Conservation (phyloP, 2,329 filamentous ascomycete species). For the Paradendryphiella salina region DNA sequence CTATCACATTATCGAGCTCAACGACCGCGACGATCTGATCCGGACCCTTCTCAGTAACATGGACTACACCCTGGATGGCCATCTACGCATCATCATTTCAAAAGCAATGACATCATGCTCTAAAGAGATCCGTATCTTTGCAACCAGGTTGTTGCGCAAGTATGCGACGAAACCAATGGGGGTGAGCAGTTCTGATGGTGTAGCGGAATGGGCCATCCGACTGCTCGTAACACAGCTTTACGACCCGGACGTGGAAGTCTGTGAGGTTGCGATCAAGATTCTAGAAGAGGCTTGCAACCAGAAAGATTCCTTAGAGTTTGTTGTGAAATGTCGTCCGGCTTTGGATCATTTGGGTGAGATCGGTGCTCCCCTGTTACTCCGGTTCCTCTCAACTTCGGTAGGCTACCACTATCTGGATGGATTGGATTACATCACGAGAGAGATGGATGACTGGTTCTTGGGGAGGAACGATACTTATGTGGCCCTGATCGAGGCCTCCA, state of each 20-base stretch:
- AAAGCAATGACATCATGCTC: slow-evolving; percentile 91
- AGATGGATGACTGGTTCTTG: slow-evolving; percentile 99
- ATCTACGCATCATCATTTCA: slow-evolving; percentile 87
- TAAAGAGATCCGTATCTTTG: slow-evolving; percentile 87
- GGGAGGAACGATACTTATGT: slow-evolving; percentile 98
- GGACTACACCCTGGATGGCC: slow-evolving; percentile 82
- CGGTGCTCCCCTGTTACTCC: slow-evolving; percentile 85
- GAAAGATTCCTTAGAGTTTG: slow-evolving; percentile 87
- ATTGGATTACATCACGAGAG: slow-evolving; percentile 96
- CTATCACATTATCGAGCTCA: slow-evolving; percentile 94
- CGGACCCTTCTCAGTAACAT: slow-evolving; percentile 86
- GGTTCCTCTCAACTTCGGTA: slow-evolving; percentile 93
- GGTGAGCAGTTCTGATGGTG: slow-evolving; percentile 52
- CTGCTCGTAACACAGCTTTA: slow-evolving; percentile 98
- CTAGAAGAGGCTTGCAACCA: slow-evolving; percentile 96
- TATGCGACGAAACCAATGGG: slow-evolving; percentile 70
- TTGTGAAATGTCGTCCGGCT: slow-evolving; percentile 92
- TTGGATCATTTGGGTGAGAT: slow-evolving; percentile 96
- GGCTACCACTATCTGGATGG: slow-evolving; percentile 97
- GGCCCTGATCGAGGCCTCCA: slow-evolving; percentile 88
- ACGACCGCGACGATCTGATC: slow-evolving; percentile 87
- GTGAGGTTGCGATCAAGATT: slow-evolving; percentile 94
- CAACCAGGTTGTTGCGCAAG: slow-evolving; percentile 83
- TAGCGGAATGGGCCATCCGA: slow-evolving; percentile 94
- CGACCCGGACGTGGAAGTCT: slow-evolving; percentile 95